Percentiles rank a stretch among this genome's conserved stretches.
These are phyloP conservation scores for Fusarium nanum DNA, from an alignment of 2,329 filamentous ascomycete genomes.

Conservation along the genomic window DNA sequence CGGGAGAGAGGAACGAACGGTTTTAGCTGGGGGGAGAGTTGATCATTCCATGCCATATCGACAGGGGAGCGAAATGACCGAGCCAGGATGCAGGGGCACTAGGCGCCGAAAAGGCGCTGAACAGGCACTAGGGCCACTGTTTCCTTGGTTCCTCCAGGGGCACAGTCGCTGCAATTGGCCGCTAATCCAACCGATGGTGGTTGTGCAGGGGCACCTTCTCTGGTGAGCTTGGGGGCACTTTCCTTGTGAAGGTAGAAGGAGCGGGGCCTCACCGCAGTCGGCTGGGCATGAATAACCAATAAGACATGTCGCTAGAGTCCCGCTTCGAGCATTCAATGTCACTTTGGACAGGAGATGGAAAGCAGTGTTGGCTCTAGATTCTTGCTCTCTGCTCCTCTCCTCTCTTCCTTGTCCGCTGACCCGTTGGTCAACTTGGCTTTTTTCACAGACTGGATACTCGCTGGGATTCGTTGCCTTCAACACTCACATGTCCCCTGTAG, in stretches of 20 bases:
- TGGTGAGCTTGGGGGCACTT: constrained; percentile 18
- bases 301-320: neutral
- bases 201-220: constrained; percentile 23
- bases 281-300: constrained; percentile 25
- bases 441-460: constrained; percentile 18
- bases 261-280: constrained; percentile 35
- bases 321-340: constrained; percentile 29
- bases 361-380: constrained; percentile 26
- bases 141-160: constrained; percentile 41
- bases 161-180: constrained; percentile 41
- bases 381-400: neutral
- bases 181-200: constrained; percentile 25
- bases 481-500: constrained; percentile 23
- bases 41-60: constrained; percentile 34
- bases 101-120: constrained; percentile 35
- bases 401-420: constrained; percentile 7
- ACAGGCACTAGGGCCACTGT: constrained; percentile 32
- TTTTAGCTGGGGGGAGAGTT: constrained; percentile 32
- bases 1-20: constrained; percentile 27
- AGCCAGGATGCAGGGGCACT: constrained; percentile 33
- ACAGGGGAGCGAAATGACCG: constrained; percentile 40
- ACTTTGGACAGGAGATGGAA: constrained; percentile 30
- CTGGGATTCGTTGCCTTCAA: constrained; percentile 29
- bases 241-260: constrained; percentile 15
- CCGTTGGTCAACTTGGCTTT: constrained; percentile 27